Base-by-base conservation (phyloP, 2,329 filamentous ascomycete species). In the Capronia coronata region DNA sequence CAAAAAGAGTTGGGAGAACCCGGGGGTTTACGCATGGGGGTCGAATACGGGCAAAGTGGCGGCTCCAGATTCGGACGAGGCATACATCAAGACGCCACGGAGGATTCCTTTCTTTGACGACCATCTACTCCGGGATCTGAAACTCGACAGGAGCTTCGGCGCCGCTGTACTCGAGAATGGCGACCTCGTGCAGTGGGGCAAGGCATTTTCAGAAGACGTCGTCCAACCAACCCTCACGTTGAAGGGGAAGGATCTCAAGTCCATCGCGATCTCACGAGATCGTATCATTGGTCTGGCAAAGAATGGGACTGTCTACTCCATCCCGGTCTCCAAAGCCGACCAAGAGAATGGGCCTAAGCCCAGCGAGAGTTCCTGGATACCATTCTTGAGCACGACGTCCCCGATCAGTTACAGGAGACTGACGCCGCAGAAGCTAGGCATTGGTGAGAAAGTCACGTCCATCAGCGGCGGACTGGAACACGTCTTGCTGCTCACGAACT, bases 11-110 rank as follows among this genome's bases (percentile, higher is more conserved):
- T 78, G 80, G 74, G 80, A 82, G 67, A 83, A 86, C 52, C 91
- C 93, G 0, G 93, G 90, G 1, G 85, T 97, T 0, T 97, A 94
- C 68, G 82, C 85, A 3, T 98, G 93, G 91, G 93, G 93, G 0
- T 88, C 85, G 14, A 98, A 98, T 62, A 73, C 74, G 13, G 87
- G 89, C 52, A 79, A 78, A 59, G 90, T 95, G n/a, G 87, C 86
- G 30, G 89, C 90, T 35, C 89, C 90, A 1, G 82, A 85, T 55
- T 91, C 86, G 7, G 77, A 84, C 44, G 89, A 95, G 47, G 71
- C 73, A 23, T 78, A 83, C 55, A 75, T 97, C 65, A 96, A 94
- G 70, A 81, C 78, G 1, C 90, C 93, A 11, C 75, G 84, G 51
- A 78, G 89, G 51, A 81, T 97, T 62, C 59, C 77, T 0, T 93